Conservation (phyloP, 306 rosid genomes). For the Malus fusca region DNA sequence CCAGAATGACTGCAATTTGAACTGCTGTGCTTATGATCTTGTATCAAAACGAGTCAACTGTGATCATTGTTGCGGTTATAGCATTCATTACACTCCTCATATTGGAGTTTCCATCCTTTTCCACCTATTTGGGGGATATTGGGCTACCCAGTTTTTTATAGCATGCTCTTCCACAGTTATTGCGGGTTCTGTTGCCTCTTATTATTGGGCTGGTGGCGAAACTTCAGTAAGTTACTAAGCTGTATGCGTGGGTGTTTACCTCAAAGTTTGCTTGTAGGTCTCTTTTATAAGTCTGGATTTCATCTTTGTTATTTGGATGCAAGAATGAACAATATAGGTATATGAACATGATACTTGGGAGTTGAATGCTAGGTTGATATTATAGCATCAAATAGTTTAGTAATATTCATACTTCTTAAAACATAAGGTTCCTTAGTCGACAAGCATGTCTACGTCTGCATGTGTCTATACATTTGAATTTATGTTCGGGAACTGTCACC, state of each 20-base stretch:
- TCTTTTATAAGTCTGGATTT: not conserved
- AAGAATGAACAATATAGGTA: not conserved
- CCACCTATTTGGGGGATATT: conserved; percentile 89
- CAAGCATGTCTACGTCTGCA: not conserved
- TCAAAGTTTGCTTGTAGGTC: not conserved
- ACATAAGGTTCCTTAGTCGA: not conserved
- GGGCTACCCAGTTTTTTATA: conserved; percentile 88
- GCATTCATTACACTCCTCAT: conserved; percentile 72
- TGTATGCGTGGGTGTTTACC: conserved; percentile 6
- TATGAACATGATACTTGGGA: not conserved
- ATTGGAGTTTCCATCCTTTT: conserved; percentile 79
- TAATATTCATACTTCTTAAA: not conserved
- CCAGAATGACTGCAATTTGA: conserved; percentile 69
- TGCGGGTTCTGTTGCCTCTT: conserved; percentile 93
- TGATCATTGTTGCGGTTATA: conserved; percentile 76
- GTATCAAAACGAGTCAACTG: conserved; percentile 56
- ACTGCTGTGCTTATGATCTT: conserved; percentile 80
- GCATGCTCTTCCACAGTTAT: conserved; percentile 85
- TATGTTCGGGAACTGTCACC: not conserved
- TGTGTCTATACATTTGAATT: not conserved
- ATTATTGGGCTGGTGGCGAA: conserved; percentile 88
- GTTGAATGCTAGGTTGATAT: not conserved
- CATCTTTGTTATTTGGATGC: not conserved
- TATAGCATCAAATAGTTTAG: not conserved
- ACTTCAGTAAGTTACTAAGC: conserved; percentile 62